Evolutionary conservation across 352 stramenopile species (phyloP), one percentile per base, ranked within the genome.

Genomic region (Phytophthora pistaciae): DNA sequence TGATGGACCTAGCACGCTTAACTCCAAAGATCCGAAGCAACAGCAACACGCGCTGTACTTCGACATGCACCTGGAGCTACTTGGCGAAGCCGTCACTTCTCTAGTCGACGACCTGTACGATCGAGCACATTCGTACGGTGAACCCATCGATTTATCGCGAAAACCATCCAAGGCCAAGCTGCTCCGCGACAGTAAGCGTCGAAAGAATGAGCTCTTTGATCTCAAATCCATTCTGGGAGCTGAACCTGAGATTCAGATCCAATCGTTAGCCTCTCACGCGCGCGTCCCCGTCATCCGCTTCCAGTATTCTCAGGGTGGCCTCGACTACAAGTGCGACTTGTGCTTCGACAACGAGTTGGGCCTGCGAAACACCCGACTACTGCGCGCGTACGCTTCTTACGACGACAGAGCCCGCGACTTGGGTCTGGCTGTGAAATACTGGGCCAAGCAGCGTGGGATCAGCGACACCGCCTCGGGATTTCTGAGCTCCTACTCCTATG

Each of bases 401-500:
- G 90, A 95, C 72, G 70, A 84, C 9, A 81, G 90, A 31, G 84
- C 84, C n/a, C 91, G 92, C 1, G 74, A 93, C 20, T 77, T 99
- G 6, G 97, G 96, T 7, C 90, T 98, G 54, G 92, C 98, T 13
- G 60, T 99, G 54, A 99, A 99, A 79, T 80, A 96, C 46, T 99
- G 97, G 97, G 97, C 97, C 23, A 99, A 99, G 81, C 80, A 78
- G 20, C 85, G 98, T 16, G 83, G 90, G 42, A 94, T 99, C 48
- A 99, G 98, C 80, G 96, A 99, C 68, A 95, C 97, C 27, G 91
- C 90, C 7, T 77, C 90, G 23, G 96, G 98, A n/a, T 99, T 94
- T 36, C 75, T 99, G 44, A 98, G 91, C 76, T 98, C 93, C 18
- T 99, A 99, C 81, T 98, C 96, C 7, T 99, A 98, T 83, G 93